These are phyloP conservation scores for Piromyces finnis DNA, from an alignment of 192 early-diverging fungal genomes.

Conservation along the genomic window DNA sequence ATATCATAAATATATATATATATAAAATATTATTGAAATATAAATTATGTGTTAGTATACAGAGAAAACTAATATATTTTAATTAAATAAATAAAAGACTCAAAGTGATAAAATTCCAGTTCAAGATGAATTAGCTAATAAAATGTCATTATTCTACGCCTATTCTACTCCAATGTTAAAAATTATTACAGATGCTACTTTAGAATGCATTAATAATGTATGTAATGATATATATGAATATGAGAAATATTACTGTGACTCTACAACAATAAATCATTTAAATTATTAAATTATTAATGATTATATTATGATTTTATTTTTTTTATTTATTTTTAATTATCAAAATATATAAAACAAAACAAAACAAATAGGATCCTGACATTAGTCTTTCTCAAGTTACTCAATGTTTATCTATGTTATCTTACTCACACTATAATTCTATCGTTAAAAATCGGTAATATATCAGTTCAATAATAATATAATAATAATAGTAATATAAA, in stretches of 20 bases:
- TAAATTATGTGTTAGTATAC: no score
- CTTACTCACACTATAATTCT: constrained; percentile 57
- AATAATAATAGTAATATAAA: no score
- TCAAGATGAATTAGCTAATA: constrained; percentile 74
- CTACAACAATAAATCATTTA: no score
- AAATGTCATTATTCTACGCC: constrained; percentile 92
- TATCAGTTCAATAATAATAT: not conserved
- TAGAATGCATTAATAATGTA: constrained; percentile 44
- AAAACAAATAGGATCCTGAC: not conserved
- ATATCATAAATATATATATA: constrained; percentile 7
- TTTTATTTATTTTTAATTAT: not conserved
- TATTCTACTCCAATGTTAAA: constrained; percentile 87
- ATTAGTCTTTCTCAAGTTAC: constrained; percentile 15
- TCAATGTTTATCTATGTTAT: constrained; percentile 56
- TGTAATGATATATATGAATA: constrained; percentile 2
- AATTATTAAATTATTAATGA: not conserved
- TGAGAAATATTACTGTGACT: no score
- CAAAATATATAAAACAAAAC: no score
- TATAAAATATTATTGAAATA: not conserved
- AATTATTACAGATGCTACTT: constrained; percentile 63
- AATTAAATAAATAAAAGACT: not conserved
- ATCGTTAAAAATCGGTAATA: constrained; percentile 45
- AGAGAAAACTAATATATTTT: no score
- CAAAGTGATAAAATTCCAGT: constrained; percentile 36
- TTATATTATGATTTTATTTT: not conserved